Evolutionary conservation across 2,329 filamentous ascomycete species (phyloP), one percentile per base, ranked within the genome.

Genomic region (Diplodia mutila): DNA sequence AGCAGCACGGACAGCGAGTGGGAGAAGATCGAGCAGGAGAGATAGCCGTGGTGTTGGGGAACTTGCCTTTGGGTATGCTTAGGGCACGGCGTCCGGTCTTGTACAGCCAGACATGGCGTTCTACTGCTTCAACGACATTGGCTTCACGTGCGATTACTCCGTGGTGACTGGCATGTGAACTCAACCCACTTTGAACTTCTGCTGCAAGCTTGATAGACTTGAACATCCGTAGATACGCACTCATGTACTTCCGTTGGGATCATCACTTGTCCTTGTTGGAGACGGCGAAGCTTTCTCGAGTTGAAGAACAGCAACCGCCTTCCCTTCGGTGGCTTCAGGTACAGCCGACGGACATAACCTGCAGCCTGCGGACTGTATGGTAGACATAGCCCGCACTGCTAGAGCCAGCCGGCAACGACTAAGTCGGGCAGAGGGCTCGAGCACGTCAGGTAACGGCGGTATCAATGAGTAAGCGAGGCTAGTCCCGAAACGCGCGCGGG

Each of bases 1-100:
- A 75, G 84, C 69, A 94, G 93, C 80, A 97, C 94, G 4, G 94
- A 98, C 81, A 94, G 94, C 75, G 94, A 98, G 81, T 98, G 94
- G 94, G 94, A 97, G 83, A 96, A 95, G 84, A 91, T 98, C 25
- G 91, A 91, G 78, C 82, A 80, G 69, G 78, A 77, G 25, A 77
- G 73, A 74, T 79, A 67, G 63, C 18, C 61, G 9, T 25, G 34
- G 48, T 53, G 61, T 34, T n/a, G 37, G 18, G 16, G 42, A 25
- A 29, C 25, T 32, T 32, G 39, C 57, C 57, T 32, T 61, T 49
- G 39, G 46, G 59, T 63, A 63, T 46, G 39, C 25, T 25, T 32
- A 23, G 27, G 59, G 37, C 39, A 61, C 42, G 57, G 57, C 57
- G 57, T 27, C 49, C 14, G 57, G 29, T 37, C 18, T n/a, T 63